Evolutionary conservation across 2,329 filamentous ascomycete genomes (phyloP).

Genomic region (Trichoderma harzianum): DNA sequence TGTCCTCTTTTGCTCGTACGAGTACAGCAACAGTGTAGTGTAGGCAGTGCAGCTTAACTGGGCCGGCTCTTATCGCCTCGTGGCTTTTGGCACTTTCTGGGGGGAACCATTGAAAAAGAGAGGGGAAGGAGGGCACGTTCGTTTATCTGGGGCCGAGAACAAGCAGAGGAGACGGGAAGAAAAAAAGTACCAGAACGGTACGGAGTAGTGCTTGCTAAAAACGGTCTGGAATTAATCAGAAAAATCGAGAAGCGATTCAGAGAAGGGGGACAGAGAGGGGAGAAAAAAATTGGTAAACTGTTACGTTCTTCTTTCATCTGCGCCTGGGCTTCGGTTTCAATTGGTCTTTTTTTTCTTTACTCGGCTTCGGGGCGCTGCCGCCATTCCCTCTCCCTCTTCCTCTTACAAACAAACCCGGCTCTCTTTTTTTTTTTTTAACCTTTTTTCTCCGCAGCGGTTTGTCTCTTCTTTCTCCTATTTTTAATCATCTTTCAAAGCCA

Average conservation of each 20-base stretch:
- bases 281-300: conserved; percentile 2
- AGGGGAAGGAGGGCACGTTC: not conserved
- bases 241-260: not conserved
- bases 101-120: not conserved
- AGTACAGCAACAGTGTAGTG: no score
- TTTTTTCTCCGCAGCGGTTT: not conserved
- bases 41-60: not conserved
- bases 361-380: not conserved
- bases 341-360: not conserved
- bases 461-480: not conserved
- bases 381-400: not conserved
- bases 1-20: not conserved
- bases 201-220: not conserved
- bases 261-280: not conserved
- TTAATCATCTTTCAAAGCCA: not conserved
- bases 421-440: not conserved
- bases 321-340: conserved; percentile 8
- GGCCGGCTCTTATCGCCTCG: not conserved
- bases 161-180: not conserved
- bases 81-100: not conserved
- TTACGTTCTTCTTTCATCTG: conserved; percentile 10
- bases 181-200: not conserved
- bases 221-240: not conserved
- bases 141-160: not conserved
- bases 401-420: not conserved